phyloP scores from a whole-genome alignment of 495 filamentous ascomycete species.

The Rusavskia elegans region DNA sequence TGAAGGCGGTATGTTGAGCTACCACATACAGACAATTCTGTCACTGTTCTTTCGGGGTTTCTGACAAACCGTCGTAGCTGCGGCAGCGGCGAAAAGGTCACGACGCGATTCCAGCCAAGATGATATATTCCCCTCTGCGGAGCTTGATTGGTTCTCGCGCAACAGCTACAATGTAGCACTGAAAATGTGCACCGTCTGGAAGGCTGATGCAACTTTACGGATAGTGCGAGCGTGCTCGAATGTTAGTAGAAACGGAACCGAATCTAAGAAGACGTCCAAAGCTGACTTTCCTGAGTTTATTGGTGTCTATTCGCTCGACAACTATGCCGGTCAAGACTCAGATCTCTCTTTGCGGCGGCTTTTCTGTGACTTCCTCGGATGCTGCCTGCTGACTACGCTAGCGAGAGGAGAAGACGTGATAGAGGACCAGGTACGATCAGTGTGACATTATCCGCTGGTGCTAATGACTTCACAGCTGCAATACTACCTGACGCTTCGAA shows the following conservation, averaged over 20 bases:
- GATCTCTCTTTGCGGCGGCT: constrained; percentile 43
- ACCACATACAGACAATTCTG: background rate
- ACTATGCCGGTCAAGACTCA: constrained; percentile 18
- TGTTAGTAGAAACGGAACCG: constrained; percentile 10
- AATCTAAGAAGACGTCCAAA: background rate
- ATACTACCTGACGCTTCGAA: constrained; percentile 41
- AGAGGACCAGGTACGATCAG: constrained; percentile 27
- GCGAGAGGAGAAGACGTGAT: constrained; percentile 49
- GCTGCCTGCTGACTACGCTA: constrained; percentile 39
- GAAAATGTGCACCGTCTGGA: constrained; percentile 38
- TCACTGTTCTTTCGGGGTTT: too few relatives aligned
- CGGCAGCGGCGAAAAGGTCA: constrained; percentile 27
- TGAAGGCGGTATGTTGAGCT: constrained; percentile 36
- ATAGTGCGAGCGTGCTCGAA: constrained; percentile 44
- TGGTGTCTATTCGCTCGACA: constrained; percentile 37
- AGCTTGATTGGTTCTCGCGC: constrained; percentile 69
- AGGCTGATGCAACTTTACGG: constrained; percentile 31
- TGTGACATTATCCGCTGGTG: constrained; percentile 1
- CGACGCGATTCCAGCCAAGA: constrained; percentile 8
- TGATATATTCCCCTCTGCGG: constrained; percentile 35
- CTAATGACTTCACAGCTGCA: constrained; percentile 22
- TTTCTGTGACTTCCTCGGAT: constrained; percentile 53
- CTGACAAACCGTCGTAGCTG: constrained; percentile 19
- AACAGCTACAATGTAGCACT: constrained; percentile 63
- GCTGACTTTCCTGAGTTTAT: constrained; percentile 31